Conservation (phyloP, 2,329 filamentous ascomycete species). For the Fusarium redolens region DNA sequence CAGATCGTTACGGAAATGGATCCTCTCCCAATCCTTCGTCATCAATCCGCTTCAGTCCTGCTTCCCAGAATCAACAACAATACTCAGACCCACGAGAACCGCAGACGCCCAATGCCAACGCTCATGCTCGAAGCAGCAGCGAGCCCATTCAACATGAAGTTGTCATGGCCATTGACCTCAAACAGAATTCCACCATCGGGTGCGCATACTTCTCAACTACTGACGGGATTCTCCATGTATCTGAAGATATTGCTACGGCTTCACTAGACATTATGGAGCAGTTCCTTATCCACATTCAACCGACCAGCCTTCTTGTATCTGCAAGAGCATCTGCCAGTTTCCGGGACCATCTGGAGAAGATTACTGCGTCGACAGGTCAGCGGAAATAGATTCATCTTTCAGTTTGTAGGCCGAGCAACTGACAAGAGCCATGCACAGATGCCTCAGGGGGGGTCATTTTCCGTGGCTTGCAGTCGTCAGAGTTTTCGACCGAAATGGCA, state of each 20-base stretch:
- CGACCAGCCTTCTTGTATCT: conserved; percentile 66
- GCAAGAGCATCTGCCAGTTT: conserved; percentile 58
- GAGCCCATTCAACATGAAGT: conserved; percentile 61
- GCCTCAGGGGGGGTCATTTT: conserved; percentile 54
- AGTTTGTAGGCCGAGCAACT: neutral
- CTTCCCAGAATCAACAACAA: neutral
- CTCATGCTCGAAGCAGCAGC: conserved; percentile 15
- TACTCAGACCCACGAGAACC: neutral
- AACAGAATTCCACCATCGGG: conserved; percentile 76
- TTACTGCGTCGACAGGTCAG: conserved; percentile 20
- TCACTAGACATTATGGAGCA: conserved; percentile 76
- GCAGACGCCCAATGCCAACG: neutral
- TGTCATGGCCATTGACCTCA: conserved; percentile 84
- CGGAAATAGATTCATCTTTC: neutral
- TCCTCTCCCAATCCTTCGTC: neutral
- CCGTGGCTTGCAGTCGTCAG: conserved; percentile 74
- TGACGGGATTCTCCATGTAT: conserved; percentile 77
- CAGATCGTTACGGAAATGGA: neutral
- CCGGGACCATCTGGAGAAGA: conserved; percentile 45
- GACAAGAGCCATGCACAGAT: neutral
- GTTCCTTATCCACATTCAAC: conserved; percentile 64
- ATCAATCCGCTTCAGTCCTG: neutral
- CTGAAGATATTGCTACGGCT: conserved; percentile 79
- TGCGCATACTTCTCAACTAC: conserved; percentile 84
- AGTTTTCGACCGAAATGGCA: conserved; percentile 77